Percentiles rank a stretch among this genome's conserved stretches.
phyloP scores from a whole-genome alignment of 768 basidiomycete species.

The Kwoniella newhampshirensis region DNA sequence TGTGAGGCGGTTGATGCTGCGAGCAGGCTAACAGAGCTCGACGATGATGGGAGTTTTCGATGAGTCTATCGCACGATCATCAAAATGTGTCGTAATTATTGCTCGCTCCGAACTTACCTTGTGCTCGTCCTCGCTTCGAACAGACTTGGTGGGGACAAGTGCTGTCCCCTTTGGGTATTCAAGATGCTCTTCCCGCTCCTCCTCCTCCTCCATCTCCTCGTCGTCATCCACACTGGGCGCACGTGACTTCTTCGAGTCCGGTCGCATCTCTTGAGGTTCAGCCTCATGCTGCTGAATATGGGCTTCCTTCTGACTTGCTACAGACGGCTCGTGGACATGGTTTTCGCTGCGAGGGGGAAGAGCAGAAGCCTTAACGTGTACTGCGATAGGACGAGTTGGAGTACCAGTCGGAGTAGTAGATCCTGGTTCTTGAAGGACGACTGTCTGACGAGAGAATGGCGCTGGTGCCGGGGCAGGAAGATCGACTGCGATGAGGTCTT shows the following conservation, averaged over 20 bases:
- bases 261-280: background rate
- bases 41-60: constrained; percentile 10
- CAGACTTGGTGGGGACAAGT: background rate
- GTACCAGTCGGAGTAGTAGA: constrained; percentile 35
- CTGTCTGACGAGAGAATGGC: constrained; percentile 4
- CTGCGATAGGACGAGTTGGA: constrained; percentile 12
- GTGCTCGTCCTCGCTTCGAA: background rate
- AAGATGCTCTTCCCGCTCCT: constrained; percentile 17
- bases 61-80: constrained; percentile 5
- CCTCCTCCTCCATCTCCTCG: constrained; percentile 19
- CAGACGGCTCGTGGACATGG: constrained; percentile 17
- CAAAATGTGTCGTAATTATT: background rate
- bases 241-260: background rate
- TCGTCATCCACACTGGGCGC: constrained; percentile 10
- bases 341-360: constrained; percentile 12
- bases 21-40: constrained; percentile 13
- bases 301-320: constrained; percentile 1
- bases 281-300: background rate
- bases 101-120: constrained; percentile 5
- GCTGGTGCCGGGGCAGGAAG: constrained; percentile 1
- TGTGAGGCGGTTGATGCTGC: constrained; percentile 24
- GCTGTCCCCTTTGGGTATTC: background rate
- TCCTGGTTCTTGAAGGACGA: background rate
- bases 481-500: constrained; percentile 7
- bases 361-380: constrained; percentile 2